Evolutionary conservation across 2,329 filamentous ascomycete species (phyloP).

Genomic region (Colletotrichum sp.): DNA sequence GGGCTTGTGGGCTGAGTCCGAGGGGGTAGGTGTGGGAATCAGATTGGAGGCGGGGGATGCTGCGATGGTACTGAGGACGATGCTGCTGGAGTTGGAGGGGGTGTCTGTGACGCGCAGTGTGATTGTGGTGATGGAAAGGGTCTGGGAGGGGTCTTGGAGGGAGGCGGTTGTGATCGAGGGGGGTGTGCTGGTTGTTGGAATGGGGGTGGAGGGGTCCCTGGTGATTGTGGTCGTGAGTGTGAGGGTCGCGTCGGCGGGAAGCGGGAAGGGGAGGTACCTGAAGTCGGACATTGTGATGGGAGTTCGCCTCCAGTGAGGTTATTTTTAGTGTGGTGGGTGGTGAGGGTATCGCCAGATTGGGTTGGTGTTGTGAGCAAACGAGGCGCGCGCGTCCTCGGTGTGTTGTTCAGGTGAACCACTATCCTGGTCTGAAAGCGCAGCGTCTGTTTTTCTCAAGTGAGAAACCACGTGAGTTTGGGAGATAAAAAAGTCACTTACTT

Average conservation of each 20-base stretch:
- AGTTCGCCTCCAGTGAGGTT: not conserved
- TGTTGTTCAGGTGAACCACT: too few relatives aligned
- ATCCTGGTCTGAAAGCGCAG: too few relatives aligned
- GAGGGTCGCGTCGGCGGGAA: not conserved
- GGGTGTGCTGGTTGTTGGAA: accelerated
- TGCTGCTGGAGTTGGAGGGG: not conserved
- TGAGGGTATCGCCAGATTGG: not conserved
- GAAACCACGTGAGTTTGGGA: accelerated
- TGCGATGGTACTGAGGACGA: not conserved
- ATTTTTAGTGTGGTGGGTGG: not conserved
- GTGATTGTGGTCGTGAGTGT: not conserved
- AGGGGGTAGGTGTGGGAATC: not conserved
- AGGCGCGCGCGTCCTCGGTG: not conserved
- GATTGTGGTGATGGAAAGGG: not conserved
- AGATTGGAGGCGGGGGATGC: not conserved
- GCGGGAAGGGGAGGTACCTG: not conserved
- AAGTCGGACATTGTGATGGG: not conserved
- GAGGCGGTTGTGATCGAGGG: not conserved
- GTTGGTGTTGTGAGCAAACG: not conserved
- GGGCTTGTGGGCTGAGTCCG: not conserved
- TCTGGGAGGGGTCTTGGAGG: not conserved
- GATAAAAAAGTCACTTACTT: not conserved
- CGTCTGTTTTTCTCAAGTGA: not conserved
- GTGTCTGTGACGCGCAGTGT: not conserved
- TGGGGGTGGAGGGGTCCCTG: not conserved